Conservation (phyloP, 2,329 filamentous ascomycete species). For the Akanthomyces dipterigenus region DNA sequence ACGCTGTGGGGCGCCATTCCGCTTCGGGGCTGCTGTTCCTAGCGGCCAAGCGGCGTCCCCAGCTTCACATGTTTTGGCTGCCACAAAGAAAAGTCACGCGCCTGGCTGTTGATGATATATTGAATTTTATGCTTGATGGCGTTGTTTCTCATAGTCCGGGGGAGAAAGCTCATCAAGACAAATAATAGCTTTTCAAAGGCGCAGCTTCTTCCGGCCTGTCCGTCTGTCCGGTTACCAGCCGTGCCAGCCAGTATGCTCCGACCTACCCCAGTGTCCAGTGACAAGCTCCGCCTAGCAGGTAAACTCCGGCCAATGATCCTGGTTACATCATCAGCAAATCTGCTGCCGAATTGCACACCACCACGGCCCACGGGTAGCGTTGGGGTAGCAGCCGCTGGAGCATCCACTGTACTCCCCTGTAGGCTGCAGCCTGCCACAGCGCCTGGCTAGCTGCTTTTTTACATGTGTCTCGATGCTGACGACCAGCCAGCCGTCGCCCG, state of each 20-base stretch:
- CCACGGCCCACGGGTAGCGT: not conserved
- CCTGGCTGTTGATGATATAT: not conserved
- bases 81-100: not conserved
- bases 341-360: not conserved
- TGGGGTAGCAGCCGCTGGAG: not conserved
- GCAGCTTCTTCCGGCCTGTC: too few species aligned
- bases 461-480: constrained; percentile 1
- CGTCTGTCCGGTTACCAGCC: too few species aligned
- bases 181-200: too few species aligned
- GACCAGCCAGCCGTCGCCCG: not conserved
- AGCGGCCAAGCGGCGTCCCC: not conserved
- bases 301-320: not conserved
- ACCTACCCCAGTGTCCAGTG: not conserved
- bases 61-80: constrained; percentile 10
- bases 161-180: too few species aligned
- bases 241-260: too few species aligned
- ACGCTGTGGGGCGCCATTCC: not conserved
- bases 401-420: too few species aligned
- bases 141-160: too few species aligned
- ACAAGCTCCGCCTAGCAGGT: not conserved
- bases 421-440: too few species aligned
- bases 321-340: constrained; percentile 3
- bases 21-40: not conserved
- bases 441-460: not conserved
- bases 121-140: not conserved